Evolutionary conservation across 257 asterid genomes (phyloP).

Genomic region (Capsicum chinense): DNA sequence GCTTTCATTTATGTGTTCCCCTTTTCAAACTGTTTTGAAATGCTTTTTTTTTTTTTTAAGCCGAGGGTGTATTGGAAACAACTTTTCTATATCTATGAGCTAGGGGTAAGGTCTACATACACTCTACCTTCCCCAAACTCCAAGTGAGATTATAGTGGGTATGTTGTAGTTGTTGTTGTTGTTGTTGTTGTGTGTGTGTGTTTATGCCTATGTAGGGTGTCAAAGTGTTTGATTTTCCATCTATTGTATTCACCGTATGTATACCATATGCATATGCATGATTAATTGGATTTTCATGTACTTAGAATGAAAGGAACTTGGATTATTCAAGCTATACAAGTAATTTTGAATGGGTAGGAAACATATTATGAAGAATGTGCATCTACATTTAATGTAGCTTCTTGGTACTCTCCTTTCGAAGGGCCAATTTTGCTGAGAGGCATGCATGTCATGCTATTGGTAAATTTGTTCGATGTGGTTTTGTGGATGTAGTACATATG

Average conservation of each 20-base stretch:
- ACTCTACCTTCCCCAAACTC: too few relatives aligned
- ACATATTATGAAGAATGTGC: not conserved
- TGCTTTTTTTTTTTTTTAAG: too few relatives aligned
- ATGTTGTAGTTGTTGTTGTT: too few relatives aligned
- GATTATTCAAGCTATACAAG: too few relatives aligned
- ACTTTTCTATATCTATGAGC: too few relatives aligned
- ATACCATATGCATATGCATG: not conserved
- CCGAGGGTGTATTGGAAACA: too few relatives aligned
- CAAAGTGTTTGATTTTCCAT: constrained; percentile 7
- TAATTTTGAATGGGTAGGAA: not conserved
- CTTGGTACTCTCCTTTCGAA: not conserved
- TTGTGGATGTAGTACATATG: not conserved
- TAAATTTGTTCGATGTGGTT: not conserved
- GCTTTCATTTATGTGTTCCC: too few relatives aligned
- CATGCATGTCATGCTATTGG: constrained; percentile 2
- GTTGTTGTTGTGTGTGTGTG: not conserved
- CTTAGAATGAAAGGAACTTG: too few relatives aligned
- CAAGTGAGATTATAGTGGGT: too few relatives aligned
- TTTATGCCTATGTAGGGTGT: not conserved
- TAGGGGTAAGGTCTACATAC: too few relatives aligned
- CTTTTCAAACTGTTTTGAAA: too few relatives aligned
- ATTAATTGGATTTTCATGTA: not conserved
- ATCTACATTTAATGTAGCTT: not conserved
- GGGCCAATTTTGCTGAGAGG: not conserved
- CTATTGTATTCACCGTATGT: not conserved